phyloP scores from a whole-genome alignment of 257 asterid species.

The Anisodus tanguticus region DNA sequence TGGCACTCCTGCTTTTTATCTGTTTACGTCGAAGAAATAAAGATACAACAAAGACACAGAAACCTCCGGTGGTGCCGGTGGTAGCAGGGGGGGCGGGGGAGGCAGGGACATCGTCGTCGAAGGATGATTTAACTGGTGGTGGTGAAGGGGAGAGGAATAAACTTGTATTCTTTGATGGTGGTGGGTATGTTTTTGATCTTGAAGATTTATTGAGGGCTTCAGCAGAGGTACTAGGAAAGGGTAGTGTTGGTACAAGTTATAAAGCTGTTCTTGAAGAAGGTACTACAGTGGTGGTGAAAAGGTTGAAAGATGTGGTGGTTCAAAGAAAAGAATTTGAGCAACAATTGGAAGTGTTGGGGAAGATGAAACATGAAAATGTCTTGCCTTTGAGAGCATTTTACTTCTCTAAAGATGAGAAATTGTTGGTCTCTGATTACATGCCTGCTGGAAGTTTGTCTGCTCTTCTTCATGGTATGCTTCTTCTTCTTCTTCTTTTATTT shows the following conservation, averaged over 20 bases:
- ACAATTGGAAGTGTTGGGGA: constrained; percentile 67
- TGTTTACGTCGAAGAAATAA: constrained; percentile 44
- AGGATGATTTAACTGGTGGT: constrained; percentile 67
- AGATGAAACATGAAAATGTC: constrained; percentile 62
- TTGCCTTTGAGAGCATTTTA: constrained; percentile 72
- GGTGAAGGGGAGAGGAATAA: constrained; percentile 74
- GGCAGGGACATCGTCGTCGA: constrained; percentile 80
- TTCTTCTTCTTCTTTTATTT: not conserved
- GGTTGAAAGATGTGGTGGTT: constrained; percentile 73
- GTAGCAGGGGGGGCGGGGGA: constrained; percentile 52
- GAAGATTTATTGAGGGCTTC: constrained; percentile 82
- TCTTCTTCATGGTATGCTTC: constrained; percentile 71
- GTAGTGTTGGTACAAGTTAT: constrained; percentile 80
- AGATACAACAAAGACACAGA: constrained; percentile 42
- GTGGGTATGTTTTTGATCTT: constrained; percentile 70
- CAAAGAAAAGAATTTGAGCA: constrained; percentile 69
- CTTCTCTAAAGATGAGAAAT: constrained; percentile 78
- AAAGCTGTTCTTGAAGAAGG: constrained; percentile 90
- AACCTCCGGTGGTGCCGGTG: constrained; percentile 45
- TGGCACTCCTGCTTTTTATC: constrained; percentile 50
- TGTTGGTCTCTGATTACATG: constrained; percentile 75
- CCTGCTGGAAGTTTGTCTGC: constrained; percentile 87
- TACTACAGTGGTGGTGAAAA: constrained; percentile 76
- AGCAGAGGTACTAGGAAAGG: constrained; percentile 83
- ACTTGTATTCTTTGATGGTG: constrained; percentile 63